Evolutionary conservation across 2,329 filamentous ascomycete genomes (phyloP).

Genomic region (Fusarium dimerum): DNA sequence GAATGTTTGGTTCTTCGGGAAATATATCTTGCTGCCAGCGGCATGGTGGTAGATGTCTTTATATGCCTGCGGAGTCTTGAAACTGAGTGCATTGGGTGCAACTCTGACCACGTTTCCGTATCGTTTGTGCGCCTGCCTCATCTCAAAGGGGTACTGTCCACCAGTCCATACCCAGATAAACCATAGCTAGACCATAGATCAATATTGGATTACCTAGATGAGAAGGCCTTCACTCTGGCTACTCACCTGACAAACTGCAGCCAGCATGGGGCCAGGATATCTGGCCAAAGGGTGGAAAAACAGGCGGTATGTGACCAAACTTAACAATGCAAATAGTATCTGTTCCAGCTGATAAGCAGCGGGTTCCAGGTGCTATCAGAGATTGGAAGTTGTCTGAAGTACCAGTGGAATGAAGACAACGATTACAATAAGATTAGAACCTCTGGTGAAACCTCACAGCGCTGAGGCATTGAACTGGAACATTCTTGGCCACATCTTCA

Average conservation of each 20-base stretch:
- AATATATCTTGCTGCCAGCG: constrained; percentile 4
- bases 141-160: neutral
- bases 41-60: constrained; percentile 21
- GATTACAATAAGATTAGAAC: too few relatives aligned
- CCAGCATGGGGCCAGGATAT: constrained; percentile 22
- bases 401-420: too few relatives aligned
- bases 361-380: too few relatives aligned
- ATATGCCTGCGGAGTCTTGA: constrained; percentile 8
- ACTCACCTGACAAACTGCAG: constrained; percentile 18
- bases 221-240: neutral
- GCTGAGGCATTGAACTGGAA: too few relatives aligned
- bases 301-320: constrained; percentile 10
- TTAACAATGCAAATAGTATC: too few relatives aligned
- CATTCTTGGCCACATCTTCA: too few relatives aligned
- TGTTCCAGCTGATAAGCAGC: too few relatives aligned
- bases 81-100: constrained; percentile 18
- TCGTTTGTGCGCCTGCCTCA: constrained; percentile 5
- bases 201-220: neutral
- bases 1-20: constrained; percentile 11
- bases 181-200: neutral
- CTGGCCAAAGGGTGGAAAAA: constrained; percentile 22
- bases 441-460: too few relatives aligned
- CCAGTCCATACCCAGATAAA: constrained; percentile 1
- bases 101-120: constrained; percentile 24
- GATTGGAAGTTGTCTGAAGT: too few relatives aligned